Percentiles rank a stretch among this genome's conserved stretches.
Conservation (phyloP, 805 yeast genomes). For the Tetrapisispora arboricola region DNA sequence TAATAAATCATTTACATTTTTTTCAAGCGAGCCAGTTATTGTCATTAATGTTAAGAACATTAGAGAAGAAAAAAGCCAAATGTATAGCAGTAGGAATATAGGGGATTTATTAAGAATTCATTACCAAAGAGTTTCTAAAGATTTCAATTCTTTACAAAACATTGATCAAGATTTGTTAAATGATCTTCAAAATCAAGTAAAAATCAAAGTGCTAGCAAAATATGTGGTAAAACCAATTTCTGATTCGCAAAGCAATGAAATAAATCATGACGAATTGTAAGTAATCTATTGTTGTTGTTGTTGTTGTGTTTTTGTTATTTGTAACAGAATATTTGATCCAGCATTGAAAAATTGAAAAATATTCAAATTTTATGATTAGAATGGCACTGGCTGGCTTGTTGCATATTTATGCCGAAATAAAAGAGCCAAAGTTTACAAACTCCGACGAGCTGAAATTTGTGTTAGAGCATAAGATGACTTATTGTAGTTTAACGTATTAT, state of each 20-base stretch:
- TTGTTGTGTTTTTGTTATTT: too few species aligned
- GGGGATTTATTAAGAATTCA: constrained; percentile 79
- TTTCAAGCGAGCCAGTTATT: constrained; percentile 78
- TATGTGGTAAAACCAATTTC: not conserved
- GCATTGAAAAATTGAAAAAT: too few species aligned
- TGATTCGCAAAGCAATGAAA: not conserved
- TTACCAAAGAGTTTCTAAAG: constrained; percentile 72
- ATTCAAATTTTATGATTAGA: too few species aligned
- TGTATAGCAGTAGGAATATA: not conserved
- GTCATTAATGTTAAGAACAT: constrained; percentile 67
- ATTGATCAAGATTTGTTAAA: constrained; percentile 93
- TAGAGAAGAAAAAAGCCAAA: constrained; percentile 44
- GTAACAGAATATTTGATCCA: too few species aligned
- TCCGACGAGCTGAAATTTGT: too few species aligned
- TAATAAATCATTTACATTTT: constrained; percentile 32
- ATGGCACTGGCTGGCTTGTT: too few species aligned
- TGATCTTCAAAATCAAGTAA: constrained; percentile 54
- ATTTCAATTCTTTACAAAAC: constrained; percentile 68
- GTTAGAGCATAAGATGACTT: too few species aligned
- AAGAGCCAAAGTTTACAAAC: too few species aligned
- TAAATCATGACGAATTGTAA: constrained; percentile 1
- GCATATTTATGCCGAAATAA: too few species aligned
- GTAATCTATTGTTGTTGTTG: not conserved
- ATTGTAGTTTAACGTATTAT: too few species aligned
- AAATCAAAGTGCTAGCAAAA: not conserved